phyloP scores from a whole-genome alignment of 305 asterid species.

The Fraxinus platypoda region DNA sequence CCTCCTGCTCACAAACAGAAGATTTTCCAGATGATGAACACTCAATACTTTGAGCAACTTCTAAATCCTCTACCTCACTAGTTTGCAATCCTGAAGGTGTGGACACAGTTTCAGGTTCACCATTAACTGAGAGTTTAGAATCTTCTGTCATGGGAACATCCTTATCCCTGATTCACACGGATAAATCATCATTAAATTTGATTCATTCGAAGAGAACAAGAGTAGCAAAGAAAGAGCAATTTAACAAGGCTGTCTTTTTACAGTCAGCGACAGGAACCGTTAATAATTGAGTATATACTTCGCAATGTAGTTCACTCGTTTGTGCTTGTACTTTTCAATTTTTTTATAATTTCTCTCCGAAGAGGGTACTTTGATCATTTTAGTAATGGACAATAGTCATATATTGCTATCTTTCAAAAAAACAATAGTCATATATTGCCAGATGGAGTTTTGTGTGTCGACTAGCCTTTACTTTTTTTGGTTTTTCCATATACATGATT shows the following conservation, averaged over 20 bases:
- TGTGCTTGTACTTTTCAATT: conserved; percentile 5
- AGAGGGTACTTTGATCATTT: not conserved
- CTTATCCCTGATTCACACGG: conserved; percentile 46
- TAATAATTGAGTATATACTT: conserved; percentile 3
- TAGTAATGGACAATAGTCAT: not conserved
- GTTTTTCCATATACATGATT: not conserved
- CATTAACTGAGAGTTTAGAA: conserved; percentile 34
- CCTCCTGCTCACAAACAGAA: conserved; percentile 52
- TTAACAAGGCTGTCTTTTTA: conserved; percentile 2
- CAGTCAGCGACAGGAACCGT: not conserved
- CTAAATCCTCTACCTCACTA: conserved; percentile 43
- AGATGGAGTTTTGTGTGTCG: conserved; percentile 4
- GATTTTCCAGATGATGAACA: conserved; percentile 50
- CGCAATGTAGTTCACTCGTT: conserved; percentile 3
- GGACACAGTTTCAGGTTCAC: conserved; percentile 47
- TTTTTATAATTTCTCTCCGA: conserved; percentile 11
- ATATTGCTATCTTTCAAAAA: too few relatives aligned
- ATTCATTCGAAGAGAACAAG: conserved; percentile 11
- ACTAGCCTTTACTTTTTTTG: not conserved
- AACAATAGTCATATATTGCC: not conserved
- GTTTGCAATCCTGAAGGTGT: conserved; percentile 40
- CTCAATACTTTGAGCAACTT: conserved; percentile 40
- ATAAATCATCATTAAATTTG: conserved; percentile 27
- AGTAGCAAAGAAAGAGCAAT: conserved; percentile 18
- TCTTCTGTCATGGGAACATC: conserved; percentile 44